A percentile compares a stretch with the other conserved stretches of the same genome.
These are phyloP conservation scores for Rosellinia necatrix DNA, from an alignment of 2,329 filamentous ascomycete species.

Conservation along the genomic window DNA sequence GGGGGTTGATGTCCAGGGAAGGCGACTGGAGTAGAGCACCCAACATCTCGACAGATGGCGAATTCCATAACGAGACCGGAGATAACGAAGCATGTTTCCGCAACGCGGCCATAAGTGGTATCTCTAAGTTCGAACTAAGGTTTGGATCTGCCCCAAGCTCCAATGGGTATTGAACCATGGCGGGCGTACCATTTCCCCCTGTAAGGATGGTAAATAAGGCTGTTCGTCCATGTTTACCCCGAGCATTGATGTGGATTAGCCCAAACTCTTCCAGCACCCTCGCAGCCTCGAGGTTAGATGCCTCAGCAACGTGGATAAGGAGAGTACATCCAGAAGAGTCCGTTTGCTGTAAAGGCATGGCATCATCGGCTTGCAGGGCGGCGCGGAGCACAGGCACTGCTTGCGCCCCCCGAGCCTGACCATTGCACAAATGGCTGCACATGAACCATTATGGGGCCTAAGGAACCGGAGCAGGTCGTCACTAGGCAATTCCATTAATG, in stretches of 20 bases:
- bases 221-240: background rate
- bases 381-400: background rate
- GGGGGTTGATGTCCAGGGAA: background rate
- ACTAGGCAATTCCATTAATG: background rate
- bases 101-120: too few species aligned
- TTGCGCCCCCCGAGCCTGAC: too few species aligned
- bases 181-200: too few species aligned
- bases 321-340: background rate
- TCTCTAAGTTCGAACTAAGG: background rate
- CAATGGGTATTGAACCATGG: background rate
- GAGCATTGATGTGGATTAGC: background rate
- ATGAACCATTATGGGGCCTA: background rate
- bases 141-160: background rate
- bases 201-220: background rate
- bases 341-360: background rate
- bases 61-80: too few species aligned
- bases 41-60: background rate
- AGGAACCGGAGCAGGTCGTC: background rate
- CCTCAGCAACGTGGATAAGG: background rate
- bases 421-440: background rate
- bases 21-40: background rate
- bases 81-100: too few species aligned
- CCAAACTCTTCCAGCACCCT: background rate
- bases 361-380: background rate
- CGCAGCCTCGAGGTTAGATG: background rate